Evolutionary conservation across 306 rosid genomes (phyloP).

Genomic region (Acacia acuminata): DNA sequence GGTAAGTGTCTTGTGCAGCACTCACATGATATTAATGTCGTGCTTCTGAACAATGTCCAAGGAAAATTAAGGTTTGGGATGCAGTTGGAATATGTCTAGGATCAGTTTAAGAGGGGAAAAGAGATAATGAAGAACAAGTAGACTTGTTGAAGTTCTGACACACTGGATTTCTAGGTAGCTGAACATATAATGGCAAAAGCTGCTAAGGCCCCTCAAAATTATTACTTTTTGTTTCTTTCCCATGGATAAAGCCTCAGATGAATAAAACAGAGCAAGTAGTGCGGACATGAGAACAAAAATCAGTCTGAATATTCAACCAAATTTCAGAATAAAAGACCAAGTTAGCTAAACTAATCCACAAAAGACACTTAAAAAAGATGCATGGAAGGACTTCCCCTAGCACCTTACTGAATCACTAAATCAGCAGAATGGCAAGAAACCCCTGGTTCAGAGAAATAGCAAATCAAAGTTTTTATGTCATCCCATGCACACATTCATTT

Average conservation of each 20-base stretch:
- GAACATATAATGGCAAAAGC: neutral
- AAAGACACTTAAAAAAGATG: neutral
- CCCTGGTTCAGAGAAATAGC: neutral
- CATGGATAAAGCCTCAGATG: neutral
- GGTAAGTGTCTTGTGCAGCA: neutral
- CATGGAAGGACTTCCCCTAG: neutral
- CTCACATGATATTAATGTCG: conserved; percentile 3
- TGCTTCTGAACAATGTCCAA: conserved; percentile 12
- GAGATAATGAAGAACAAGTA: neutral
- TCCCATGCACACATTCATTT: neutral
- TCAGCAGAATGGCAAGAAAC: neutral
- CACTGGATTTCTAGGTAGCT: neutral
- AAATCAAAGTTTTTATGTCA: neutral
- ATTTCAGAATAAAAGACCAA: neutral
- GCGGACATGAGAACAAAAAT: neutral
- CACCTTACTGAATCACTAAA: too few species aligned
- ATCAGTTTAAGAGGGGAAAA: neutral
- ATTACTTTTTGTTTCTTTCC: neutral
- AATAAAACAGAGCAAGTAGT: neutral
- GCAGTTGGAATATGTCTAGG: neutral
- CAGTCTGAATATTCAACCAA: neutral
- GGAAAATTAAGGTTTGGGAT: conserved; percentile 10
- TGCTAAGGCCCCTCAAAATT: neutral
- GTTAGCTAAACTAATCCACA: neutral
- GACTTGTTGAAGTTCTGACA: neutral